phyloP scores from a whole-genome alignment of 331 rosid species.

The Pyrus hybrid region DNA sequence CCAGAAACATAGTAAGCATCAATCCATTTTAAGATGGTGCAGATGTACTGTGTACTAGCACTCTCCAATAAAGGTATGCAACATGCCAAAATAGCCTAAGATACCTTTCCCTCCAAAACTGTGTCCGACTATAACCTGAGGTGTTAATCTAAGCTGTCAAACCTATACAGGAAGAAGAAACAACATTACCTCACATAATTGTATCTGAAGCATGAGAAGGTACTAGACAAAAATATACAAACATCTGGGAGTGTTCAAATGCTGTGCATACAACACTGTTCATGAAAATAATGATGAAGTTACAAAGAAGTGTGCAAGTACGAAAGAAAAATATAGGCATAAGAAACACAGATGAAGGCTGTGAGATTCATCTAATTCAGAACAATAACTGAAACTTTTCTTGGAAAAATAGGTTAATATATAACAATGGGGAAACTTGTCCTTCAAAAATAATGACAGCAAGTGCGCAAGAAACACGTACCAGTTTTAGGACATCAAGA shows the following conservation, averaged over 20 bases:
- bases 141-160: conserved; percentile 65
- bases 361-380: background rate
- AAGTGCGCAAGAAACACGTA: conserved; percentile 18
- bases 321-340: background rate
- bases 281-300: background rate
- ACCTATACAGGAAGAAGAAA: conserved; percentile 46
- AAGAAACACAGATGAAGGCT: background rate
- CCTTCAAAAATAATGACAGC: background rate
- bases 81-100: background rate
- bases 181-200: background rate
- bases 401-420: background rate
- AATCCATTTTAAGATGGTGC: conserved; percentile 4
- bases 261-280: background rate
- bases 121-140: conserved; percentile 86
- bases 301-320: background rate
- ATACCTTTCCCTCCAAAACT: conserved; percentile 98
- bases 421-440: background rate
- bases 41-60: background rate
- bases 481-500: conserved; percentile 81
- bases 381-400: background rate
- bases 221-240: background rate
- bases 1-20: conserved; percentile 15
- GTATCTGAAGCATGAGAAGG: background rate
- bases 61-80: background rate
- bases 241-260: background rate